Conservation (phyloP, 1,284 basidiomycete genomes). For the Rhodotorula sp. region DNA sequence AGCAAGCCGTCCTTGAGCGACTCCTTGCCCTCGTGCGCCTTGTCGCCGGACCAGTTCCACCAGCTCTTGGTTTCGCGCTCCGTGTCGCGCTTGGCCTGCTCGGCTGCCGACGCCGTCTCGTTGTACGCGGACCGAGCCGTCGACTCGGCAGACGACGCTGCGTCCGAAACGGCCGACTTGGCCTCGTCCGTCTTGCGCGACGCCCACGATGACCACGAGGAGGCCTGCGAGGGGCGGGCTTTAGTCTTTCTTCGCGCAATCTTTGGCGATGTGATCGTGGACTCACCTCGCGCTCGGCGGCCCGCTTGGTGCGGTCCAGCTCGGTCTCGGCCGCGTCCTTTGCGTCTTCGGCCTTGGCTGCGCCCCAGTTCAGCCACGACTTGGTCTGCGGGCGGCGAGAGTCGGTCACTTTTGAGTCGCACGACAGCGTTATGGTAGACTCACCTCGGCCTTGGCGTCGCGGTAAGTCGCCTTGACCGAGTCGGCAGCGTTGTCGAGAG, state of each 20-base stretch:
- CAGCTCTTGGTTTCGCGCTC: constrained; percentile 27
- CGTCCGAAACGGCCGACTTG: constrained; percentile 8
- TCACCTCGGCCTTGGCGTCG: constrained; percentile 11
- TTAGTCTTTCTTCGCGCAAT: not conserved
- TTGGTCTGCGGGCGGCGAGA: not conserved
- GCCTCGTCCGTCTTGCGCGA: constrained; percentile 22
- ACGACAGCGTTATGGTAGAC: not conserved
- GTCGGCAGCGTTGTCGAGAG: constrained; percentile 6
- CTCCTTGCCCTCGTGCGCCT: constrained; percentile 28
- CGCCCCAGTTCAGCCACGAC: constrained; percentile 30
- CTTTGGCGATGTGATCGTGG: not conserved
- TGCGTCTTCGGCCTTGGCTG: constrained; percentile 22
- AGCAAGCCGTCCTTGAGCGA: constrained; percentile 21
- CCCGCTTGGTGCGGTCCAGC: constrained; percentile 10
- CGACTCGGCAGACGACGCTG: constrained; percentile 5
- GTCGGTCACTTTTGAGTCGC: not conserved
- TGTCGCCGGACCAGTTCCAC: constrained; percentile 26
- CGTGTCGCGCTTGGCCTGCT: constrained; percentile 17
- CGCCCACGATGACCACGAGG: constrained; percentile 27
- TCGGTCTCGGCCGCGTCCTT: constrained; percentile 15
- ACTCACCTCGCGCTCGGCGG: constrained; percentile 20
- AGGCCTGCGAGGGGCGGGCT: constrained; percentile 1
- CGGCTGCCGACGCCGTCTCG: not conserved
- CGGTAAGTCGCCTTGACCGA: constrained; percentile 9
- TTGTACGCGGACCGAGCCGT: constrained; percentile 5